Evolutionary conservation across 805 yeast genomes (phyloP), one percentile per base, ranked within the genome.

Genomic region (Candida yuanshanica): DNA sequence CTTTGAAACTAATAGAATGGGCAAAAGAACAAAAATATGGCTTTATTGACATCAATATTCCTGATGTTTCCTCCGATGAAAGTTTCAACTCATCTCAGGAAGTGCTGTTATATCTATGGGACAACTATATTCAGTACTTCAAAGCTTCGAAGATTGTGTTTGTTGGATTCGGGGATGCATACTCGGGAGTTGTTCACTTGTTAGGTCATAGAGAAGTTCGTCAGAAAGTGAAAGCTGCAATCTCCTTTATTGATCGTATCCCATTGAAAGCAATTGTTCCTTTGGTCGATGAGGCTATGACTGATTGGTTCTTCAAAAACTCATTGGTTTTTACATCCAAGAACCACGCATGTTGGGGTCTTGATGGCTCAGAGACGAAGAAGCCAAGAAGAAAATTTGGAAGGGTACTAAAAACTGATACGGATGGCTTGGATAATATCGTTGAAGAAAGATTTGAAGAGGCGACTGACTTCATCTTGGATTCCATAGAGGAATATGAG

Each of bases 311-410:
- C 62, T 89, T 79, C 65, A 79, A 81, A 48, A 83, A 86, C 53
- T 87, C 96, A 2, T 73, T 91, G 21, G 76, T 91, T 1, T 90
- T 89, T 62, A 78, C 96, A 4, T 72, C 87, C 38, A 65, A 70
- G 39, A 73, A 72, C 44, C 95, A 93, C 60, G 69, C 83, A 6
- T 83, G 93, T 49, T 91, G 97, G 97, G 82, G 79, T 21, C 69
- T 71, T 10, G 62, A 65, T 24, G 63, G 64, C 9, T 58, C 58
- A 27, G 74, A 69, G 37, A 61, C 58, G 23, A 88, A 87, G 56
- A 75, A 81, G 56, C 96, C 96, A 29, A 77, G 98, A 58, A 80
- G 86, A 62, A 91, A 89, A 62, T 88, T 81, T 56, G 99, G 99
- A 18, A 74, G 96, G 45, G 96, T 93, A 3, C 63, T 90, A 39